Conservation (phyloP, 768 basidiomycete genomes). For the Agrocybe pediades region DNA sequence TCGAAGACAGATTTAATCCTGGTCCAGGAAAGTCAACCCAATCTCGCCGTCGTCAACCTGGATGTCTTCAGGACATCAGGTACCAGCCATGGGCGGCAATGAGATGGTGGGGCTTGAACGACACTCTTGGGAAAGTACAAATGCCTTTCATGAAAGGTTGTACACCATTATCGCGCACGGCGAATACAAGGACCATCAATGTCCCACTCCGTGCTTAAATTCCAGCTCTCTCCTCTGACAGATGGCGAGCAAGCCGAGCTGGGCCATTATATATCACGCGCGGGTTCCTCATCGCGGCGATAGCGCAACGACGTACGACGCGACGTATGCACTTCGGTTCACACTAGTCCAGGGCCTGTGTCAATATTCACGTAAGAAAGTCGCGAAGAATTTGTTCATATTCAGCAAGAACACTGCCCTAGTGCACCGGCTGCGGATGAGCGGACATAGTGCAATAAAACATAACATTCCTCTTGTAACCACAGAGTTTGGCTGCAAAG, state of each 20-base stretch:
- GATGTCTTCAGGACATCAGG: slow-evolving; percentile 15
- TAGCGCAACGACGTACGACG: background rate
- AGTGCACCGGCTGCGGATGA: background rate
- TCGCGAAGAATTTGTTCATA: background rate
- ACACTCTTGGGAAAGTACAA: slow-evolving; percentile 13
- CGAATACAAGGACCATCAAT: background rate
- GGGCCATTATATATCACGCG: slow-evolving; percentile 6
- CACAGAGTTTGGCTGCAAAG: background rate
- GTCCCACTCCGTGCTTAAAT: background rate
- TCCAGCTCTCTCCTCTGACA: background rate
- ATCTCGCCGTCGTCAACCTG: slow-evolving; percentile 10
- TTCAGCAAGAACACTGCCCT: background rate
- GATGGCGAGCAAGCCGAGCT: background rate
- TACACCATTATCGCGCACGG: background rate
- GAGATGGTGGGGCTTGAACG: slow-evolving; percentile 3
- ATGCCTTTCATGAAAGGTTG: background rate
- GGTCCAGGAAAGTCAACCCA: slow-evolving; percentile 4
- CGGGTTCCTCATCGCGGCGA: slow-evolving; percentile 10
- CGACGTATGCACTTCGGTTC: background rate
- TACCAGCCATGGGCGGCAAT: slow-evolving; percentile 4
- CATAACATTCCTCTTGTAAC: background rate
- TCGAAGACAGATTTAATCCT: slow-evolving; percentile 4
- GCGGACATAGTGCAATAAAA: slow-evolving; percentile 1
- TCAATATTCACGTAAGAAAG: background rate
- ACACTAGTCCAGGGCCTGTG: background rate